phyloP scores from a whole-genome alignment of 1,139 yeast genomes.

The Taphrina betulina region DNA sequence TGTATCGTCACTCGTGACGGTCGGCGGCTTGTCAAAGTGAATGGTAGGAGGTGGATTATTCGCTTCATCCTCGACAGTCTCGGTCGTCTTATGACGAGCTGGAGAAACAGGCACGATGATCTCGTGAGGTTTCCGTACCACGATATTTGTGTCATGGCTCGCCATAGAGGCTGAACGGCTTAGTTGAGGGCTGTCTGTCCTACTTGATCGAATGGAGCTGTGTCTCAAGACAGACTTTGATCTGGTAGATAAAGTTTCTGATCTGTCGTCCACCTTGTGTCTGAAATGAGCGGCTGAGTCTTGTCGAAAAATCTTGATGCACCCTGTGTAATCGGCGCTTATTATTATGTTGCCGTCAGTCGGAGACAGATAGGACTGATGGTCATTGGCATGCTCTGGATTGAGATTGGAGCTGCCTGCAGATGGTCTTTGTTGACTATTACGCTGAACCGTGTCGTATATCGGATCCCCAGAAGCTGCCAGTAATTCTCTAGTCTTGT shows the following conservation, averaged over 20 bases:
- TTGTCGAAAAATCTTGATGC: slow-evolving; percentile 73
- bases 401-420: slow-evolving; percentile 10
- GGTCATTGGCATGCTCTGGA: not conserved
- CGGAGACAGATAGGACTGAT: slow-evolving; percentile 27
- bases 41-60: not conserved
- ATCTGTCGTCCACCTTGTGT: not conserved
- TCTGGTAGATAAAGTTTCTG: not conserved
- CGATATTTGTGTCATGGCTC: slow-evolving; percentile 8
- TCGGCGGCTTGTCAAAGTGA: not conserved
- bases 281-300: slow-evolving; percentile 55
- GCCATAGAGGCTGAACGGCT: slow-evolving; percentile 6
- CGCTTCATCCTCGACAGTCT: not conserved
- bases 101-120: slow-evolving; percentile 15
- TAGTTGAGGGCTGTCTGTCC: not conserved
- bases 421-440: slow-evolving; percentile 4
- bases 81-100: slow-evolving; percentile 3
- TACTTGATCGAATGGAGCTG: not conserved
- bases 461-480: slow-evolving; percentile 76
- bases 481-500: slow-evolving; percentile 61
- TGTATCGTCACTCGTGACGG: not conserved
- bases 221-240: not conserved
- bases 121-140: slow-evolving; percentile 21
- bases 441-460: slow-evolving; percentile 43
- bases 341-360: slow-evolving; percentile 55
- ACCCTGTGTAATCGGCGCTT: slow-evolving; percentile 73